Evolutionary conservation across 2,329 filamentous ascomycete species (phyloP).

Genomic region (Hortaea werneckii): DNA sequence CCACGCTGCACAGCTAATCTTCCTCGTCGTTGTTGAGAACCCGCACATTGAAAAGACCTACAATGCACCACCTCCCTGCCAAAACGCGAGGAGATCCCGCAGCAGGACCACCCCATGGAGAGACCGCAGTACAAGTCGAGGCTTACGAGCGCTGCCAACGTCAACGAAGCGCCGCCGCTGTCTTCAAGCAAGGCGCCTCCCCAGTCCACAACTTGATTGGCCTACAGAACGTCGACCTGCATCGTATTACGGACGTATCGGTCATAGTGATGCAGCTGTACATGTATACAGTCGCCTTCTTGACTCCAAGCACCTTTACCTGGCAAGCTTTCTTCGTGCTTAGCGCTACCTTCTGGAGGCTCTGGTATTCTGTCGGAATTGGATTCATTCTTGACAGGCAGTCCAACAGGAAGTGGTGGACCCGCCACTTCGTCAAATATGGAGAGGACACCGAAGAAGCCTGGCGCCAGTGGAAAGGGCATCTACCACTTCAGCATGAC

Average conservation of each 20-base stretch:
- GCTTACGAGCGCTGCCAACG: conserved; percentile 28
- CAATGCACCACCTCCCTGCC: conserved; percentile 66
- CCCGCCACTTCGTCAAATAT: conserved; percentile 92
- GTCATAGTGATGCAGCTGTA: conserved; percentile 68
- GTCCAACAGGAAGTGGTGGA: conserved; percentile 88
- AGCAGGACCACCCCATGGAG: conserved; percentile 19
- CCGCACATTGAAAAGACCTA: conserved; percentile 98
- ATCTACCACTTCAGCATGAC: conserved; percentile 88
- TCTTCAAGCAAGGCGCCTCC: conserved; percentile 45
- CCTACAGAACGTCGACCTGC: conserved; percentile 72
- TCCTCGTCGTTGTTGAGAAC: conserved; percentile 85
- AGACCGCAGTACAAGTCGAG: conserved; percentile 30
- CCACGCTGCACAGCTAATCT: conserved; percentile 87
- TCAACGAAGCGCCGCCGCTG: conserved; percentile 27
- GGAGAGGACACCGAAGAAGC: conserved; percentile 84
- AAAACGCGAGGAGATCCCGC: conserved; percentile 37
- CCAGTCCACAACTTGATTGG: conserved; percentile 78
- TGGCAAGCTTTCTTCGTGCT: conserved; percentile 72
- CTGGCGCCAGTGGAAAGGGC: conserved; percentile 93
- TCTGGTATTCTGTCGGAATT: conserved; percentile 87
- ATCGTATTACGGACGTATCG: conserved; percentile 75
- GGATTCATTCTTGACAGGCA: conserved; percentile 77
- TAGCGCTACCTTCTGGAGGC: conserved; percentile 71
- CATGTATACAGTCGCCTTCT: conserved; percentile 59
- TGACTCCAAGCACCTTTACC: conserved; percentile 65